Percentiles rank a stretch among this genome's conserved stretches.
phyloP scores from a whole-genome alignment of 345 rosid genomes.

The Brassica cretica region DNA sequence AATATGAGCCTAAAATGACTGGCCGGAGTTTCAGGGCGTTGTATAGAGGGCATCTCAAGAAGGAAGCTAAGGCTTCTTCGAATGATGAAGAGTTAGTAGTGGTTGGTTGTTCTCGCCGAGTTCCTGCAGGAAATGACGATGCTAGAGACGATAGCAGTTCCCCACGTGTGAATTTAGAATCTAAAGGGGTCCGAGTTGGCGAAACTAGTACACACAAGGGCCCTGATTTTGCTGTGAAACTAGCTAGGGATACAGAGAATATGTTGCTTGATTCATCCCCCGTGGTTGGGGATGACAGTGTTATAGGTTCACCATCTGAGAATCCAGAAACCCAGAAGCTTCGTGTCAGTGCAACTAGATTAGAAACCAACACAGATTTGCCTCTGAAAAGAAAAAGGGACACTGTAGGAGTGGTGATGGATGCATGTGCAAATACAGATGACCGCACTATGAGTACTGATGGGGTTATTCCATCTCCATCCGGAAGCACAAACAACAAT shows the following conservation, averaged over 20 bases:
- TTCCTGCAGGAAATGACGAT: constrained; percentile 38
- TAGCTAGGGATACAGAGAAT: not conserved
- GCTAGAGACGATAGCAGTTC: constrained; percentile 26
- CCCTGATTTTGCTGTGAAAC: constrained; percentile 4
- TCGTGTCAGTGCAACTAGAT: constrained; percentile 32
- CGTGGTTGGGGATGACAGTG: not conserved
- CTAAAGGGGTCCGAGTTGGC: constrained; percentile 5
- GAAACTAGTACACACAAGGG: constrained; percentile 12
- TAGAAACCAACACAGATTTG: constrained; percentile 35
- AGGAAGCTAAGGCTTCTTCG: constrained; percentile 26
- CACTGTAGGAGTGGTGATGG: constrained; percentile 36
- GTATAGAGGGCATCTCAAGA: constrained; percentile 38
- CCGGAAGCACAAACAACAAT: constrained; percentile 28
- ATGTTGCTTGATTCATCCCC: constrained; percentile 20
- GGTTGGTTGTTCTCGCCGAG: constrained; percentile 30
- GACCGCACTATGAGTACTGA: constrained; percentile 23
- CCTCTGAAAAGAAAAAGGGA: constrained; percentile 50
- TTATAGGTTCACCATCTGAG: constrained; percentile 21
- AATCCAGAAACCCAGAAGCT: constrained; percentile 33
- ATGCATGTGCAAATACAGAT: constrained; percentile 42
- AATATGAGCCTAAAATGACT: constrained; percentile 33
- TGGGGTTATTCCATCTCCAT: constrained; percentile 33
- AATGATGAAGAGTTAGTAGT: constrained; percentile 30
- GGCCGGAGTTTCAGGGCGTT: constrained; percentile 54
- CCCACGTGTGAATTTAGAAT: constrained; percentile 9